Conservation (phyloP, 345 rosid genomes). For the Erysimum cheiranthoides region DNA sequence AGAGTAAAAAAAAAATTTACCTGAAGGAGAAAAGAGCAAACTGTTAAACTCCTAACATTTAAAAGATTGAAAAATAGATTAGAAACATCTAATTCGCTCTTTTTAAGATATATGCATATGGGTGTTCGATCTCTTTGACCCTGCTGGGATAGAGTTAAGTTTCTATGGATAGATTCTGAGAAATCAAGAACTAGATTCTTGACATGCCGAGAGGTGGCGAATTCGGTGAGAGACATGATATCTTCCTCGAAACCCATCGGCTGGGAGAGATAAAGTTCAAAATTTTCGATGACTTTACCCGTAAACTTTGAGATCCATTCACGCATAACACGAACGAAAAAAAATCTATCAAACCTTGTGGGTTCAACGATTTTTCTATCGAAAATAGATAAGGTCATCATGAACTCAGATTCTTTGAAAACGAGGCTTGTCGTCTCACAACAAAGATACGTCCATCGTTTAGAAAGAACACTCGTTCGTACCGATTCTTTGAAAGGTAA, state of each 20-base stretch:
- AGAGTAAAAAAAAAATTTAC: neutral
- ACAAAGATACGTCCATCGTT: constrained; percentile 28
- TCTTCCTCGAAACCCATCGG: constrained; percentile 3
- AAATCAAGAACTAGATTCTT: constrained; percentile 27
- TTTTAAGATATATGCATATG: neutral
- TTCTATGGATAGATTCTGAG: neutral
- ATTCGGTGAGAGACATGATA: constrained; percentile 15
- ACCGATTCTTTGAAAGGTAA: constrained; percentile 33
- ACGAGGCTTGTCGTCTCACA: constrained; percentile 11
- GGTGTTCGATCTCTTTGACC: neutral
- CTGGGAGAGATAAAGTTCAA: constrained; percentile 23
- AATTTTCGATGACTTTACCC: neutral
- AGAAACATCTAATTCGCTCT: constrained; percentile 25
- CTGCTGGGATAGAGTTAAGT: too few relatives aligned
- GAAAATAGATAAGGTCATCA: neutral
- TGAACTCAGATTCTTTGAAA: constrained; percentile 33
- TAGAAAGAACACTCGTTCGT: constrained; percentile 30
- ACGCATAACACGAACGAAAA: neutral
- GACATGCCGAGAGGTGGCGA: constrained; percentile 7
- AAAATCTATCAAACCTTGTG: neutral
- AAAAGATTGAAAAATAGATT: constrained; percentile 6
- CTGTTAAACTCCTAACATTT: constrained; percentile 9
- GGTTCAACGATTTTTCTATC: neutral
- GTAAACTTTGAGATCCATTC: constrained; percentile 20
- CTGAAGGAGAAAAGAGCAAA: constrained; percentile 23